Base-by-base conservation (phyloP, 129 eudicot genomes). In the Flaveria bidentis region DNA sequence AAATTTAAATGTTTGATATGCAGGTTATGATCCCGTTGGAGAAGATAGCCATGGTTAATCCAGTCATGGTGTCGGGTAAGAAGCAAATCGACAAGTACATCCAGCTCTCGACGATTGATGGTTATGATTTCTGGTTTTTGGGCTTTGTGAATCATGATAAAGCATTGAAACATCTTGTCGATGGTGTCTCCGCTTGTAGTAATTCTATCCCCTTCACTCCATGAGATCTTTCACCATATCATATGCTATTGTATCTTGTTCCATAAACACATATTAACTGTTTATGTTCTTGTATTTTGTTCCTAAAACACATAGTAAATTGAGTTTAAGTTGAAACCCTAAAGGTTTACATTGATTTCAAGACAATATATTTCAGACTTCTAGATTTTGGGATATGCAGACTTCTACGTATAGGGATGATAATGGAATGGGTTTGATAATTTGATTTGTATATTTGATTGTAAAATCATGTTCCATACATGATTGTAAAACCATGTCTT, bases 61-160 rank as follows among this genome's bases (percentile, higher is more conserved):
- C 98, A 0, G 84, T 90, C 26, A 65, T 77, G 18, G 78, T 85
- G 79, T 82, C 77, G 7, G 64, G 71, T 26, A 90, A 83, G 11
- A 87, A 86, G 23, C 77, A 85, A 13, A 22, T 50, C 2, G 96
- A 92, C 77, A 90, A 82, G 67, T 92, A 90, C 49, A 81, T 92
- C 51, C 94, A 90, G 82, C 22, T 88, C 8, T 76, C 85, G 7
- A 82, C 98, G 0, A 63, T 90, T 4, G 96, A 92, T 2, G 87
- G 87, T 25, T 96, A 90, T 23, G 96, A 92, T 39, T 92, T 92
- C 71, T 92, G 98, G 98, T 92, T 88, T 87, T 90, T 89, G 98
- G 98, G 98, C 12, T 92, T 92, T 67, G 98, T 92, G 18, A 90
- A 88, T 55, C 92, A 84, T 62, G 98, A 92, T 45, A 92, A 90